Conservation (phyloP, 805 yeast genomes). For the Saccharomycopsis javanensis region DNA sequence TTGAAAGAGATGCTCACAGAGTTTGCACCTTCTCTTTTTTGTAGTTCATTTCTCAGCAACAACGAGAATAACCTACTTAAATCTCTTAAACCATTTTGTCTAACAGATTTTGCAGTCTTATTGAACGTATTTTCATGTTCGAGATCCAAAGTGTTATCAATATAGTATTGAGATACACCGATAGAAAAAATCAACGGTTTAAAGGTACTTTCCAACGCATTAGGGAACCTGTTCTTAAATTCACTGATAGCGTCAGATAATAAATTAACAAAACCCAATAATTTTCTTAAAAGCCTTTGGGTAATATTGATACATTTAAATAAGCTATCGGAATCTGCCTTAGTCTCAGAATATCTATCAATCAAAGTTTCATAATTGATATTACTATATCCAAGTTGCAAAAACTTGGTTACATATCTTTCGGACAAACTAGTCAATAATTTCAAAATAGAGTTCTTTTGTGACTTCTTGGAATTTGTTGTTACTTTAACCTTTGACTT, state of each 20-base stretch:
- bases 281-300: conserved; percentile 34
- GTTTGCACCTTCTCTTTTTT: not conserved
- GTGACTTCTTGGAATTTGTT: conserved; percentile 62
- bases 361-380: conserved; percentile 34
- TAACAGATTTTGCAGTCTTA: conserved; percentile 46
- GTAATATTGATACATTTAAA: conserved; percentile 20
- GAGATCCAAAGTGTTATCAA: conserved; percentile 23
- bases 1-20: conserved; percentile 24
- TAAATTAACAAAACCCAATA: conserved; percentile 58
- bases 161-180: conserved; percentile 40
- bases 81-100: conserved; percentile 61
- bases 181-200: conserved; percentile 50
- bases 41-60: conserved; percentile 11
- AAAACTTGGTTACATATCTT: conserved; percentile 45
- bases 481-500: conserved; percentile 62
- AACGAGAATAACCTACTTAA: conserved; percentile 46
- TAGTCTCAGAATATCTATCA: conserved; percentile 20
- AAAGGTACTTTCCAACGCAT: conserved; percentile 40
- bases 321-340: conserved; percentile 5
- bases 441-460: conserved; percentile 61
- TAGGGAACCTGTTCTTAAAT: conserved; percentile 48
- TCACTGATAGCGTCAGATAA: conserved; percentile 44
- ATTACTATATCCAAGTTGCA: conserved; percentile 51
- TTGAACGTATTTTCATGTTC: conserved; percentile 23
- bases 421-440: conserved; percentile 49